Base-by-base conservation (phyloP, 2,329 filamentous ascomycete genomes). In the Coniochaeta prunicola region DNA sequence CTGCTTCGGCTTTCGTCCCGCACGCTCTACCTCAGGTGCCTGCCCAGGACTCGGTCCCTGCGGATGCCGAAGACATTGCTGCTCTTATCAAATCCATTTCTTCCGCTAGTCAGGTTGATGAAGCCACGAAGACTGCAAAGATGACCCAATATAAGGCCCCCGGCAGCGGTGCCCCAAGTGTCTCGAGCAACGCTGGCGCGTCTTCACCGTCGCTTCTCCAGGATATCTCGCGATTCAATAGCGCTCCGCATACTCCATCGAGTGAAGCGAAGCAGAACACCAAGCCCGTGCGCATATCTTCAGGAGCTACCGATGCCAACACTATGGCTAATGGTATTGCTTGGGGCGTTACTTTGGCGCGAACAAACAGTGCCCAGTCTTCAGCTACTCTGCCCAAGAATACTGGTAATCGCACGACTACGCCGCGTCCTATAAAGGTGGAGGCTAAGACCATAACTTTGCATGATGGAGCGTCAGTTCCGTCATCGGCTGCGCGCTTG, bases 61-160 rank as follows among this genome's bases (percentile, higher is more conserved):
- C 60, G 3, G 59, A 62, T 61, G 60, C 58, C 1, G 58, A 61
- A 53, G 63, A 65, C 26, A 63, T 65, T 36, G 61, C 59, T 12
- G 64, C 58, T 15, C 34, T 66, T 33, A 66, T 66, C 12, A 57
- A 59, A 12, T 66, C 63, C 6, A 59, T 64, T 24, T 63, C 62
- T 7, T 24, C 7, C 10, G 30, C 28, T 4, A 21, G 9, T 13
- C 28, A 34, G 17, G 53, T 34, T 9, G 26, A 30, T 26, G n/a
- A 59, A 17, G 26, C 19, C 30, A n/a, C 17, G 3, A 4, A 15
- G 15, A n/a, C 12, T 4, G 34, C 10, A 36, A 36, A 36, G 7
- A 36, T 12, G 31, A 33, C 31, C 31, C 31, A 33, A 12, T 12
- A 6, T 33, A 33, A 6, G 31, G 31, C 4, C 34, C 12, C 34